Evolutionary conservation across 2,329 filamentous ascomycete genomes (phyloP), one percentile per base, ranked within the genome.

Genomic region (Massarina eburnea): DNA sequence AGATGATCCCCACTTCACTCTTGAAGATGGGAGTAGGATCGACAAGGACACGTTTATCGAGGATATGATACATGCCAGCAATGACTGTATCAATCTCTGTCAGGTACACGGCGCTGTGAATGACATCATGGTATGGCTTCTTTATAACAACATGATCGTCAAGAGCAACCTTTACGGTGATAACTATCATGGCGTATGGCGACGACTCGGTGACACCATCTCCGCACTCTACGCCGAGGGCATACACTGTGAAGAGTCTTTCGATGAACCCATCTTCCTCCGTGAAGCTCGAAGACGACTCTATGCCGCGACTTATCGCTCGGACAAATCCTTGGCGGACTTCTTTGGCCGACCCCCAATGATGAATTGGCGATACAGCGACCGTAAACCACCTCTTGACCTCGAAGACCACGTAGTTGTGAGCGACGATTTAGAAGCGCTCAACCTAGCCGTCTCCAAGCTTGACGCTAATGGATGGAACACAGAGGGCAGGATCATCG

Each of bases 311-410:
- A 46, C 56, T 7, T 70, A 67, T 42, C 49, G 60, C 30, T 62
- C 55, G 17, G 66, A 70, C 45, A 70, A 70, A 29, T 64, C 56
- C 2, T 39, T 70, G 7, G 62, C 66, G 1, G 59, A 58, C 4
- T 70, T 70, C 42, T 67, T 68, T 22, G 66, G 66, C 14, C 58
- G 66, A 18, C 66, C 66, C 12, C 66, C 66, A 0, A 62, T 66
- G 62, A 67, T 70, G 59, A 55, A 57, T 8, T 58, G 57, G 54
- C 51, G 59, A 17, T 70, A 68, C 32, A 63, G 60, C 38, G 62
- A 68, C 37, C 60, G 64, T 12, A 59, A 57, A 40, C 54, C 61
- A 40, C 47, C 61, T 14, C 54, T 70, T 12, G 66, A 70, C 42
- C 42, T 70, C 15, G 59, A 64, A 32, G 66, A 68, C 41, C 41